Percentiles rank a stretch among this genome's conserved stretches.
phyloP scores from a whole-genome alignment of 345 rosid species.

The Syzygium aromaticum region DNA sequence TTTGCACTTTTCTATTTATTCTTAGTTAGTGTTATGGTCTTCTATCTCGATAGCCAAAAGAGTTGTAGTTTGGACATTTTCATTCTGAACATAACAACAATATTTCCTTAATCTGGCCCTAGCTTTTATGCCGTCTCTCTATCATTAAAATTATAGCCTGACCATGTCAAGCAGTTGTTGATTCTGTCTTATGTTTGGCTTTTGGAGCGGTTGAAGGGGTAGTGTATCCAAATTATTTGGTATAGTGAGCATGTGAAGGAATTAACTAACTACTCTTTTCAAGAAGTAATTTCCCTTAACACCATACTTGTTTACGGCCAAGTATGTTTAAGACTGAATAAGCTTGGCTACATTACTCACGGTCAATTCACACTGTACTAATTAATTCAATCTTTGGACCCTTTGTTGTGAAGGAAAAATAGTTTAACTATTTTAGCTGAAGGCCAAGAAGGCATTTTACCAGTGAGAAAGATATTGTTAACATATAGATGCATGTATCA shows the following conservation, averaged over 20 bases:
- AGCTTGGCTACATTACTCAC: neutral
- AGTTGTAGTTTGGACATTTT: neutral
- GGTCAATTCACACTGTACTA: neutral
- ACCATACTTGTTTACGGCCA: neutral
- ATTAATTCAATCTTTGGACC: neutral
- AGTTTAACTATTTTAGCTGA: neutral
- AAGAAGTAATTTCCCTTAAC: neutral
- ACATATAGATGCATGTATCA: neutral
- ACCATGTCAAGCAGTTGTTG: neutral
- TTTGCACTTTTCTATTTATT: neutral
- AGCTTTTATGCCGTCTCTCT: neutral
- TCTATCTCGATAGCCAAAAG: neutral
- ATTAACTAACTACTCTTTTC: neutral
- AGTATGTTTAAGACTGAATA: neutral
- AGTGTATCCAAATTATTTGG: neutral
- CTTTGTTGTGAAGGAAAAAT: neutral
- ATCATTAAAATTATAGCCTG: neutral
- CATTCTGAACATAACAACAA: neutral
- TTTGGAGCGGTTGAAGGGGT: neutral
- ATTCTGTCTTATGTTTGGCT: neutral
- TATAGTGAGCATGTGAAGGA: neutral
- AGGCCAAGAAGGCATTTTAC: neutral
- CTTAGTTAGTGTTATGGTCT: neutral
- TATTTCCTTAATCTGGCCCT: neutral
- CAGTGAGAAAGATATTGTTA: neutral